phyloP scores from a whole-genome alignment of 1,284 basidiomycete genomes.

The Cryptococcus sp. region DNA sequence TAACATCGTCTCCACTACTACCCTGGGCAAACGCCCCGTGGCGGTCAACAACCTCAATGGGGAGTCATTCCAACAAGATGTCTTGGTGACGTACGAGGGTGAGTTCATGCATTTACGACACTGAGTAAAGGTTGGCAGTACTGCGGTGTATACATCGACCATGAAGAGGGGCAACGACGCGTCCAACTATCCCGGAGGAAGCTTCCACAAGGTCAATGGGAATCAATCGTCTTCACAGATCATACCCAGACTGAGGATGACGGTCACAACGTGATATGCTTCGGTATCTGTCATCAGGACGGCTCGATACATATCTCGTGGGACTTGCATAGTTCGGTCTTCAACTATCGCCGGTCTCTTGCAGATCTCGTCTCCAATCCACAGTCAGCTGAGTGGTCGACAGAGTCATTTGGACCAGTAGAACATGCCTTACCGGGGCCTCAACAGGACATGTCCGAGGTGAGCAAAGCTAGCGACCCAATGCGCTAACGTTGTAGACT shows the following conservation, averaged over 20 bases:
- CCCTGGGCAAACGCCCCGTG: slow-evolving; percentile 24
- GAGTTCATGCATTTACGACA: neutral
- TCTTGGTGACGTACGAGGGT: slow-evolving; percentile 25
- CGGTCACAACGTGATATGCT: slow-evolving; percentile 44
- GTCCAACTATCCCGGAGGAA: slow-evolving; percentile 42
- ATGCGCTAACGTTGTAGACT: slow-evolving; percentile 27
- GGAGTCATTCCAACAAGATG: slow-evolving; percentile 52
- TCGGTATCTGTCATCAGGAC: slow-evolving; percentile 50
- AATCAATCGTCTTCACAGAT: slow-evolving; percentile 46
- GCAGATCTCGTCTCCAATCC: slow-evolving; percentile 31
- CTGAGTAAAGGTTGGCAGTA: slow-evolving; percentile 48
- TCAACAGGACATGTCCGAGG: slow-evolving; percentile 14
- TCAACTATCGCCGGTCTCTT: slow-evolving; percentile 48
- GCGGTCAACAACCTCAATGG: slow-evolving; percentile 52
- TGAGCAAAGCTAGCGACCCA: slow-evolving; percentile 24
- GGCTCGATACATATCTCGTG: slow-evolving; percentile 51
- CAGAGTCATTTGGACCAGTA: slow-evolving; percentile 33
- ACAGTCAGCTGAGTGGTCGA: slow-evolving; percentile 26
- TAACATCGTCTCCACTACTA: neutral
- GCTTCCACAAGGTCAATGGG: slow-evolving; percentile 39
- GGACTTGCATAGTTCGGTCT: slow-evolving; percentile 51
- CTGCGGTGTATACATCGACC: slow-evolving; percentile 46
- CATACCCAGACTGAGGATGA: slow-evolving; percentile 52
- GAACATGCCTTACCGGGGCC: slow-evolving; percentile 47
- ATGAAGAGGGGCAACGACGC: slow-evolving; percentile 35